Base-by-base conservation (phyloP, 2,329 filamentous ascomycete genomes). In the Lasiodiplodia hormozganensis region DNA sequence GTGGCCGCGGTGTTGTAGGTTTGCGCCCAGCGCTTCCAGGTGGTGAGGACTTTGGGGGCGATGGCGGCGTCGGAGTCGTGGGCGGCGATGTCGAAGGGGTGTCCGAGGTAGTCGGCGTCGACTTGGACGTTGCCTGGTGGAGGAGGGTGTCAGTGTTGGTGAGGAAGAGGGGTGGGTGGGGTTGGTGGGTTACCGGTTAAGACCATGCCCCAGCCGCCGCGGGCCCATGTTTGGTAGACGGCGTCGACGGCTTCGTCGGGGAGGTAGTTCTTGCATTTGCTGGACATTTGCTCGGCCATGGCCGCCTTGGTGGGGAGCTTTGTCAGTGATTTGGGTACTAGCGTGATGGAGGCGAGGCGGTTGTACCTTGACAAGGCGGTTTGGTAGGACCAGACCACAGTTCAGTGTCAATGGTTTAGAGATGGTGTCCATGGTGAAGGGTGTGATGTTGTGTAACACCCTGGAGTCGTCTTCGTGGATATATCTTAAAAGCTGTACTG, bases 181-280 rank as follows among this genome's bases (percentile, higher is more conserved):
- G 77, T 47, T 82, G 77, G 47, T 82, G 56, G 31, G 64, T 2
- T 68, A 77, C 81, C 82, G 0, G 85, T 86, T n/a, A 87, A 64
- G 14, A 87, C 70, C 70, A 86, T 74, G 1, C 85, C 86, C 84
- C 85, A 87, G n/a, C 80, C 82, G 3, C 85, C 85, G 10, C 82
- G 76, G 0, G 83, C 80, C 78, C 73, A 84, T 75, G 40, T 38
- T 23, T 57, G 52, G 56, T 71, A 70, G 25, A 68, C 56, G 36
- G 66, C 49, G 40, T 36, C 18, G 16, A 51, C 8, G 43, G 25
- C 2, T n/a, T 62, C 23, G 10, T 7, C 2, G 7, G 16, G 34
- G 11, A 18, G 58, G 58, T 16, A 25, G 25, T 28, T 11, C 4
- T 14, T 16, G 58, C 16, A 11, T 14, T 16, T 18, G 16, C 12